phyloP scores from a whole-genome alignment of 179 eudicot genomes.

The Silene coronaria region DNA sequence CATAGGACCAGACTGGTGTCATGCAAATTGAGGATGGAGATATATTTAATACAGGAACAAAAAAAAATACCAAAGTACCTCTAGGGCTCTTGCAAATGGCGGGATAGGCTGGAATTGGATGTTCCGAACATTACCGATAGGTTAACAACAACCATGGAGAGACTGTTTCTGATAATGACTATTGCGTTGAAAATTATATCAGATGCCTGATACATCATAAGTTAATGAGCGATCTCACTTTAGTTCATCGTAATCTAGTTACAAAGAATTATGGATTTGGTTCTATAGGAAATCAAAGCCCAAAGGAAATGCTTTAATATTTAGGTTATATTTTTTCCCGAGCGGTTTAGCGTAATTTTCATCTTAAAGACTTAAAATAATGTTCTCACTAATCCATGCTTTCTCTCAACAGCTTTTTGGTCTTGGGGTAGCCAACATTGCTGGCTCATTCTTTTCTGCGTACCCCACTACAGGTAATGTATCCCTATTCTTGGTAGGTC shows the following conservation, averaged over 20 bases:
- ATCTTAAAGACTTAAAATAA: background rate
- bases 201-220: too few species aligned
- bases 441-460: slow-evolving; percentile 81
- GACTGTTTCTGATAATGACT: too few species aligned
- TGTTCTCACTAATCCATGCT: slow-evolving; percentile 13
- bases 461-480: slow-evolving; percentile 84
- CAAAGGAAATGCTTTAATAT: background rate
- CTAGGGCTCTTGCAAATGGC: background rate
- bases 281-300: background rate
- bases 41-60: background rate
- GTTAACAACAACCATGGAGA: too few species aligned
- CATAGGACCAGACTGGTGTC: background rate
- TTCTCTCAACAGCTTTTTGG: slow-evolving; percentile 73
- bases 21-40: background rate
- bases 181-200: too few species aligned
- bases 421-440: slow-evolving; percentile 92
- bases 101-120: background rate
- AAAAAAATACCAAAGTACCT: background rate
- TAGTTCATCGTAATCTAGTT: too few species aligned
- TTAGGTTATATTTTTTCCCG: background rate
- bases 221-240: too few species aligned
- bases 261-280: background rate
- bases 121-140: background rate
- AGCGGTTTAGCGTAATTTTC: background rate
- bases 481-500: slow-evolving; percentile 2